Evolutionary conservation across 2,329 filamentous ascomycete genomes (phyloP).

Genomic region (Trichothecium sympodiale): DNA sequence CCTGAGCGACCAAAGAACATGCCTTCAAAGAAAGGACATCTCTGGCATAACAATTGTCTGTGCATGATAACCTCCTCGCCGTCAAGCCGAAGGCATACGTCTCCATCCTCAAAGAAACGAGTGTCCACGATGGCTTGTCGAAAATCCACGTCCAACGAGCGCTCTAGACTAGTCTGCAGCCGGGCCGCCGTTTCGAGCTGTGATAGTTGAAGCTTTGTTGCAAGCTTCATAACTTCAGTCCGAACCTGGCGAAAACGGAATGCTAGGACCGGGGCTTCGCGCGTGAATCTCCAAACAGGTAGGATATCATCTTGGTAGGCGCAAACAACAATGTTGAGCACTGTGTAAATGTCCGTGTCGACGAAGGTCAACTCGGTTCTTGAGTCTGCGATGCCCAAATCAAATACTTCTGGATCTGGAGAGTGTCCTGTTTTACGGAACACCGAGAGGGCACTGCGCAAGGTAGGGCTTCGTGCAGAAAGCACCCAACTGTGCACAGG

Average conservation of each 20-base stretch:
- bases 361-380: constrained; percentile 53
- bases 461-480: constrained; percentile 56
- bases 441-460: constrained; percentile 51
- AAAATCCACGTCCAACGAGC: constrained; percentile 59
- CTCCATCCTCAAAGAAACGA: constrained; percentile 66
- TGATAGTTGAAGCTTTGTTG: constrained; percentile 56
- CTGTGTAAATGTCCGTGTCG: constrained; percentile 61
- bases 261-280: constrained; percentile 52
- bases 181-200: constrained; percentile 69
- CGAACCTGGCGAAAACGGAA: constrained; percentile 70
- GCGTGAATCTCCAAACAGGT: constrained; percentile 77
- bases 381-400: constrained; percentile 24
- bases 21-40: constrained; percentile 87
- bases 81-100: constrained; percentile 69
- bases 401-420: constrained; percentile 16
- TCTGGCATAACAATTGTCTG: constrained; percentile 65
- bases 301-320: constrained; percentile 70
- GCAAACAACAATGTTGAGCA: constrained; percentile 72
- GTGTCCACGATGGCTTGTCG: constrained; percentile 55
- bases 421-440: constrained; percentile 28
- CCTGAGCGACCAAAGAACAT: constrained; percentile 81
- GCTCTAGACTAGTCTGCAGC: constrained; percentile 56
- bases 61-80: constrained; percentile 65
- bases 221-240: constrained; percentile 78
- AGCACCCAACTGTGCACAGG: constrained; percentile 79